Base-by-base conservation (phyloP, 192 early-diverging fungal species). In the Phycomyces nitens region DNA sequence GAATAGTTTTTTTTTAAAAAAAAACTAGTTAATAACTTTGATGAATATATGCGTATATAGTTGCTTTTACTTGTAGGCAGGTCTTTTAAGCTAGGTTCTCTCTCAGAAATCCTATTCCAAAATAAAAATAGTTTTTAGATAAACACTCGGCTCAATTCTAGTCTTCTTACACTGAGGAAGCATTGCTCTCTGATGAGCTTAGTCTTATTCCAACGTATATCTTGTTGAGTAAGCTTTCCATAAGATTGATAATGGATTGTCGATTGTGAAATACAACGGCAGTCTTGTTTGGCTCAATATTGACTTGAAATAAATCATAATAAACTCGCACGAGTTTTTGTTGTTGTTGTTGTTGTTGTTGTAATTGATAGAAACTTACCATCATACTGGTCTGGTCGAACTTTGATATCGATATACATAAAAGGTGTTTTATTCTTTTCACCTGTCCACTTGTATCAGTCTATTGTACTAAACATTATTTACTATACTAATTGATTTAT, bases 251-350 rank as follows among this genome's bases (percentile, higher is more conserved):
- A n/a, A 75, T 41, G n/a, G 47, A 24, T 50, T 66, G 62, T 15
- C 53, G 50, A 9, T 75, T 15, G 42, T 75, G 73, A 43, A 75
- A 65, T 10, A 75, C 24, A 15, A 66, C 59, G 0, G 55, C 53
- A 44, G 66, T 75, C 27, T 75, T 75, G 44, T 65, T 75, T 1
- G 73, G 73, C 22, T 75, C 73, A n/a, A 75, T 58, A 54, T 75
- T 75, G 14, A 75, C 73, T 75, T 40, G 12, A 24, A 58, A 23
- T 1, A 12, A 27, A 44, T 7, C 29, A 34, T 34, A 34, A 7
- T 34, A 2, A 34, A 34, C 7, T 34, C 29, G 7, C 29, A 34
- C n/a, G n/a, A n/a, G n/a, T 34, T 34, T 34, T 34, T 34, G 7
- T 2, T 7, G 29, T 34, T 34, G 2, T 34, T 2, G 2, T 34